Evolutionary conservation across 2,329 filamentous ascomycete species (phyloP).

Genomic region (Didymella keratinophila): DNA sequence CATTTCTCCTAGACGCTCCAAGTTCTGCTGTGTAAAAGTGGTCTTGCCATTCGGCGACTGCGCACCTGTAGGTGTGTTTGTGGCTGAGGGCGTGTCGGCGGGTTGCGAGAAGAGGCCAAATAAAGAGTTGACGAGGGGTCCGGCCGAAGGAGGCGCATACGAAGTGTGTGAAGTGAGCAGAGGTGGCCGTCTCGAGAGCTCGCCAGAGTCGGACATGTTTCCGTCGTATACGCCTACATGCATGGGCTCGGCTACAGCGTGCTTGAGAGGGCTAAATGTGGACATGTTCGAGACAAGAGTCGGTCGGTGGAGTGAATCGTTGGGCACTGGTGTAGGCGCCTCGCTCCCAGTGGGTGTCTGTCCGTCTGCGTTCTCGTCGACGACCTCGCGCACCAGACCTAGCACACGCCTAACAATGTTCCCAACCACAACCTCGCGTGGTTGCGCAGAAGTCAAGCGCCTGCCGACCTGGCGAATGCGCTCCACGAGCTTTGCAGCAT

Average conservation of each 20-base stretch:
- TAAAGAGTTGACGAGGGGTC: constrained; percentile 72
- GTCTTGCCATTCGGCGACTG: constrained; percentile 59
- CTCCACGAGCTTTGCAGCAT: constrained; percentile 79
- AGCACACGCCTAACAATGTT: constrained; percentile 93
- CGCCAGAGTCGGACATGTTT: constrained; percentile 47
- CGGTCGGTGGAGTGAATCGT: constrained; percentile 50
- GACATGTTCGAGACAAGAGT: constrained; percentile 54
- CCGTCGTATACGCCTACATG: constrained; percentile 41
- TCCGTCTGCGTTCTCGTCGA: constrained; percentile 77
- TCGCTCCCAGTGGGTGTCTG: constrained; percentile 67
- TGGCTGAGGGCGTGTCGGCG: constrained; percentile 56
- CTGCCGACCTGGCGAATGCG: constrained; percentile 81
- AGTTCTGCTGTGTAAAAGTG: constrained; percentile 44
- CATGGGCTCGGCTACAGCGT: constrained; percentile 50
- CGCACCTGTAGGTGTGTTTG: constrained; percentile 61
- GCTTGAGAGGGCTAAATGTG: constrained; percentile 57
- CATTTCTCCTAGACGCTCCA: constrained; percentile 52
- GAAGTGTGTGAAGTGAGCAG: constrained; percentile 69
- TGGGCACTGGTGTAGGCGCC: constrained; percentile 41
- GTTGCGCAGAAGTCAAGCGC: constrained; percentile 81
- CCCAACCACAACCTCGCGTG: constrained; percentile 88
- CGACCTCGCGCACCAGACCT: constrained; percentile 89
- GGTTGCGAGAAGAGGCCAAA: constrained; percentile 86
- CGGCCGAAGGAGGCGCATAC: constrained; percentile 63
- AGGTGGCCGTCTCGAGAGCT: constrained; percentile 62